Percentiles rank a stretch among this genome's conserved stretches.
phyloP scores from a whole-genome alignment of 768 basidiomycete genomes.

The Phallus indusiatus region DNA sequence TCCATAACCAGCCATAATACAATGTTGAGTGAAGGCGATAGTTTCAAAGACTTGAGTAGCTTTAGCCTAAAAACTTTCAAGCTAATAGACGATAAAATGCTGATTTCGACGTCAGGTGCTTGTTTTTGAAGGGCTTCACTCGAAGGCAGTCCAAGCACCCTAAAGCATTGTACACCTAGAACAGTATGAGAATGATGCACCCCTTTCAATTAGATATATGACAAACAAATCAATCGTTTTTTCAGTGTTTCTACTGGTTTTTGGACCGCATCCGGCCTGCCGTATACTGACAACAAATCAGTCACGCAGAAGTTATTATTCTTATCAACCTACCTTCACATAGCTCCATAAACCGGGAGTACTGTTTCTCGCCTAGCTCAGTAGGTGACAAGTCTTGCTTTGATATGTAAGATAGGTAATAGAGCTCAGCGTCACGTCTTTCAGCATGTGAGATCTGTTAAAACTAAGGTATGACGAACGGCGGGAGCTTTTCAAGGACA shows the following conservation, averaged over 20 bases:
- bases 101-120: slow-evolving; percentile 23
- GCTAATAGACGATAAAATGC: slow-evolving; percentile 61
- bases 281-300: slow-evolving; percentile 7
- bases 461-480: background rate
- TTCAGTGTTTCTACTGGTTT: slow-evolving; percentile 11
- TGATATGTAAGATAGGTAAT: slow-evolving; percentile 64
- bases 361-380: slow-evolving; percentile 33
- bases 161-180: slow-evolving; percentile 1
- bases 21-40: slow-evolving; percentile 25
- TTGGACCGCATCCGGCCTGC: background rate
- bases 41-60: slow-evolving; percentile 36
- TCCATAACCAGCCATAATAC: slow-evolving; percentile 49
- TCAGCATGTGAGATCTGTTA: slow-evolving; percentile 58
- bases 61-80: slow-evolving; percentile 57
- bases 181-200: background rate
- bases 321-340: slow-evolving; percentile 42
- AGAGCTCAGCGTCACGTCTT: slow-evolving; percentile 71
- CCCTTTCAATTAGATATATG: background rate
- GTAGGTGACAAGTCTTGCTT: slow-evolving; percentile 35
- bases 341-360: slow-evolving; percentile 59
- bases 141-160: background rate
- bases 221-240: slow-evolving; percentile 15
- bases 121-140: slow-evolving; percentile 20
- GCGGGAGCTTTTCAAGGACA: slow-evolving; percentile 3
- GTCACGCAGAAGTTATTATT: background rate